phyloP scores from a whole-genome alignment of 31 red algal species.

The Endocladia muricata region DNA sequence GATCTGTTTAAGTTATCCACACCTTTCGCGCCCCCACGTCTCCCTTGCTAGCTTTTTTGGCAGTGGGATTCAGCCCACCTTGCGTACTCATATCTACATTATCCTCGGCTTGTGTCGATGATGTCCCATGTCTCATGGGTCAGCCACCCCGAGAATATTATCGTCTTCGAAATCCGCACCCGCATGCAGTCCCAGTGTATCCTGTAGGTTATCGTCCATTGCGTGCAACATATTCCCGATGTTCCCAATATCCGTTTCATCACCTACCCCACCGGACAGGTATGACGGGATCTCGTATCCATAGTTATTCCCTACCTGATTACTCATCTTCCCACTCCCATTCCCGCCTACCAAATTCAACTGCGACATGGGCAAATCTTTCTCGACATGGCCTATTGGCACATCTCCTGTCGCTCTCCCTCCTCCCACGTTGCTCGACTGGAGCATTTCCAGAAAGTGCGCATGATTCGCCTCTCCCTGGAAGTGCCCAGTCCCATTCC shows the following conservation, averaged over 20 bases:
- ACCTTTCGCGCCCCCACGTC: too few species aligned
- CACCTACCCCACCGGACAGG: constrained; percentile 30
- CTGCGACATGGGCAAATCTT: constrained; percentile 11
- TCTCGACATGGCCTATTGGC: constrained; percentile 10
- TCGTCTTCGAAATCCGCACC: constrained; percentile 50
- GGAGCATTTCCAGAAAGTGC: constrained; percentile 30
- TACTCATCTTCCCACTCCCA: constrained; percentile 27
- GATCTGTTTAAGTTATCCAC: too few species aligned
- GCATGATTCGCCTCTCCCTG: not conserved
- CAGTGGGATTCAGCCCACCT: too few species aligned
- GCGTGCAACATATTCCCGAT: not conserved
- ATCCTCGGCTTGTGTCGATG: too few species aligned
- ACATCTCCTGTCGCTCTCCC: not conserved
- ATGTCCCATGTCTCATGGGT: too few species aligned
- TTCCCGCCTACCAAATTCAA: constrained; percentile 15
- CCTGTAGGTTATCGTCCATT: constrained; percentile 40
- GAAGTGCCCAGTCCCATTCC: not conserved
- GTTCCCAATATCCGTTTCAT: constrained; percentile 34
- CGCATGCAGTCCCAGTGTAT: constrained; percentile 12
- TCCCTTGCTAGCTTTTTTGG: too few species aligned
- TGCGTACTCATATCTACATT: too few species aligned
- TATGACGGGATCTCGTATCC: constrained; percentile 26
- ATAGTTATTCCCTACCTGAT: constrained; percentile 12
- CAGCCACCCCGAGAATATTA: constrained; percentile 42
- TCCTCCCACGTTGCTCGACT: not conserved